Evolutionary conservation across 2,329 filamentous ascomycete genomes (phyloP).

Genomic region (Arthroderma sp.): DNA sequence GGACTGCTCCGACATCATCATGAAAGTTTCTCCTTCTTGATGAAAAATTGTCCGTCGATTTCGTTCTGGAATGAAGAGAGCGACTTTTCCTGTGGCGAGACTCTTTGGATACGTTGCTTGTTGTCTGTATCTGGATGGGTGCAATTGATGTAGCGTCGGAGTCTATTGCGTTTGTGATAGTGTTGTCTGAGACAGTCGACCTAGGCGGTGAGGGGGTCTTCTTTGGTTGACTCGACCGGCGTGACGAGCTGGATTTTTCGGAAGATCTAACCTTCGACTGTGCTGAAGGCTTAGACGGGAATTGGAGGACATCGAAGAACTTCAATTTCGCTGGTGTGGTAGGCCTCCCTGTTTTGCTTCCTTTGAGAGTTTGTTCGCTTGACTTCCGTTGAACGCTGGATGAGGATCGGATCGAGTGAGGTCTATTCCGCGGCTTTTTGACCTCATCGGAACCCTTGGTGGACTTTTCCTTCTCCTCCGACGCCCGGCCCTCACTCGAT

Average conservation of each 20-base stretch:
- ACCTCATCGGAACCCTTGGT: slow-evolving; percentile 16
- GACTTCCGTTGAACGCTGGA: slow-evolving; percentile 28
- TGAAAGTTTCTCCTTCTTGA: not conserved
- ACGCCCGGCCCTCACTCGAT: slow-evolving; percentile 18
- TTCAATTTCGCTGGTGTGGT: slow-evolving; percentile 28
- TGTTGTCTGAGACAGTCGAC: slow-evolving; percentile 20
- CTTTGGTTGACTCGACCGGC: slow-evolving; percentile 17
- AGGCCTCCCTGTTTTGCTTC: slow-evolving; percentile 23
- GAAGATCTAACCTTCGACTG: slow-evolving; percentile 17
- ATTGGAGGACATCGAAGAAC: slow-evolving; percentile 22
- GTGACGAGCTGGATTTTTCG: slow-evolving; percentile 19
- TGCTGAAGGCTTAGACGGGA: slow-evolving; percentile 22
- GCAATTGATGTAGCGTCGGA: slow-evolving; percentile 36
- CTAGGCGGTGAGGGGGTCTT: slow-evolving; percentile 9
- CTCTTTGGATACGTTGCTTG: not conserved
- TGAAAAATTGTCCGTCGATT: not conserved
- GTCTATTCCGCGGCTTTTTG: slow-evolving; percentile 23
- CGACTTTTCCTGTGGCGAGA: not conserved
- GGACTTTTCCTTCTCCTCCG: slow-evolving; percentile 21
- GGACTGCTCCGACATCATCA: slow-evolving; percentile 1
- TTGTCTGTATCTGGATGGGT: slow-evolving; percentile 26
- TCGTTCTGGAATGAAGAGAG: not conserved
- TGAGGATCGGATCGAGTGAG: slow-evolving; percentile 28
- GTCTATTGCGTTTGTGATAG: slow-evolving; percentile 20
- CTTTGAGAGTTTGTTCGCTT: slow-evolving; percentile 23